Conservation (phyloP, 2,329 filamentous ascomycete species). For the Penicillium sp. region DNA sequence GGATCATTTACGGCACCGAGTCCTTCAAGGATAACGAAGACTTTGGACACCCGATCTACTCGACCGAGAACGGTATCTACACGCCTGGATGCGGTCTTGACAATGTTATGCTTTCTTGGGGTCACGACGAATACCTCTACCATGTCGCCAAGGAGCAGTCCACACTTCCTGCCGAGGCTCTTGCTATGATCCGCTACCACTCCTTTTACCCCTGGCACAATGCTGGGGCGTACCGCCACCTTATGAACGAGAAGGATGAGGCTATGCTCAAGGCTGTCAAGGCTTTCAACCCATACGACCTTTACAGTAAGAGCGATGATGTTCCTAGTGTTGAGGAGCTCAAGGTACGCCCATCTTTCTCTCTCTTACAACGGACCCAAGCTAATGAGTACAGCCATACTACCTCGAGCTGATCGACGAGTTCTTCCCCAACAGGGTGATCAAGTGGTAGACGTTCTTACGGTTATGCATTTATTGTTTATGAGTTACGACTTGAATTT, state of each 20-base stretch:
- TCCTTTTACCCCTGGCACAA: constrained; percentile 92
- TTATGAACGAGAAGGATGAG: constrained; percentile 84
- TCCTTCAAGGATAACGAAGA: constrained; percentile 80
- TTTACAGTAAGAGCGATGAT: constrained; percentile 90
- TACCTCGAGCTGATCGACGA: constrained; percentile 77
- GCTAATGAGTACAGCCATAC: constrained; percentile 59
- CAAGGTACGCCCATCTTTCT: constrained; percentile 57
- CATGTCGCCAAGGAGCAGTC: constrained; percentile 84
- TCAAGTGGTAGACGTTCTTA: constrained; percentile 64
- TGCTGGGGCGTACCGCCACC: constrained; percentile 76
- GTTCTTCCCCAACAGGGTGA: constrained; percentile 70
- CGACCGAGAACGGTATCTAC: constrained; percentile 81
- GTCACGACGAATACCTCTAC: constrained; percentile 64
- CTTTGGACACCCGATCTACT: constrained; percentile 70
- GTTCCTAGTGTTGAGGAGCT: constrained; percentile 76
- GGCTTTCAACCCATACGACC: constrained; percentile 88
- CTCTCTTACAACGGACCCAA: background rate
- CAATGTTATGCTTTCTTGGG: constrained; percentile 89
- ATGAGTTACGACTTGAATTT: constrained; percentile 8
- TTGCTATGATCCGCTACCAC: constrained; percentile 94
- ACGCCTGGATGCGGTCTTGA: constrained; percentile 77
- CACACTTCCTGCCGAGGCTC: constrained; percentile 75
- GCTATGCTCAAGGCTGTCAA: constrained; percentile 79
- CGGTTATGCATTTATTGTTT: background rate
- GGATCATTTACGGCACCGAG: constrained; percentile 79